Evolutionary conservation across 257 asterid species (phyloP).

Genomic region (Nicotiana tomentosiformis): DNA sequence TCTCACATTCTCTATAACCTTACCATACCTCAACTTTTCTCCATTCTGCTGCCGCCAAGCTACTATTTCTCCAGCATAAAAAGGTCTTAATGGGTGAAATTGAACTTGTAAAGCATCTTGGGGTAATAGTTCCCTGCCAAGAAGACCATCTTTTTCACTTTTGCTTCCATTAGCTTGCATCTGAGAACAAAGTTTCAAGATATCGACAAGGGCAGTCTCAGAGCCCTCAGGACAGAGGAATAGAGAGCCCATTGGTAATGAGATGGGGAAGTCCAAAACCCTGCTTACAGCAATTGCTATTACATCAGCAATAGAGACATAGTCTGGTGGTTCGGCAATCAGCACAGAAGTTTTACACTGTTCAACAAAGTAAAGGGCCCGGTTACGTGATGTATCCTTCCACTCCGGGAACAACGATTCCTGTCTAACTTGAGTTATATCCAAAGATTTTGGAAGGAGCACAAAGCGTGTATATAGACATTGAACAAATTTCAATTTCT

Average conservation of each 20-base stretch:
- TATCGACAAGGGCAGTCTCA: constrained; percentile 56
- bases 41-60: constrained; percentile 89
- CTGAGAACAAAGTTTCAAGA: constrained; percentile 59
- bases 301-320: constrained; percentile 62
- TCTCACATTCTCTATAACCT: constrained; percentile 77
- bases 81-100: constrained; percentile 89
- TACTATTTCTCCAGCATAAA: constrained; percentile 87
- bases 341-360: constrained; percentile 42
- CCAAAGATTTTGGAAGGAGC: constrained; percentile 54
- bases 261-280: constrained; percentile 63
- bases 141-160: constrained; percentile 43
- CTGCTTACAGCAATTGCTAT: constrained; percentile 62
- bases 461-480: constrained; percentile 65
- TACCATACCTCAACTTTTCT: constrained; percentile 80
- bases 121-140: constrained; percentile 74
- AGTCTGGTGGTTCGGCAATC: constrained; percentile 80
- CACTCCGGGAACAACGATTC: constrained; percentile 68
- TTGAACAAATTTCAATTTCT: constrained; percentile 61
- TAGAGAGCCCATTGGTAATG: constrained; percentile 72
- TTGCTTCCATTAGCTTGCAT: constrained; percentile 34
- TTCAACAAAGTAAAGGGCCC: constrained; percentile 75
- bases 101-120: constrained; percentile 89
- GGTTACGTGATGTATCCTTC: constrained; percentile 47
- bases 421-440: constrained; percentile 55
- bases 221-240: constrained; percentile 66